These are phyloP conservation scores for Ceratocystis destructans DNA, from an alignment of 2,329 filamentous ascomycete species.

Conservation along the genomic window DNA sequence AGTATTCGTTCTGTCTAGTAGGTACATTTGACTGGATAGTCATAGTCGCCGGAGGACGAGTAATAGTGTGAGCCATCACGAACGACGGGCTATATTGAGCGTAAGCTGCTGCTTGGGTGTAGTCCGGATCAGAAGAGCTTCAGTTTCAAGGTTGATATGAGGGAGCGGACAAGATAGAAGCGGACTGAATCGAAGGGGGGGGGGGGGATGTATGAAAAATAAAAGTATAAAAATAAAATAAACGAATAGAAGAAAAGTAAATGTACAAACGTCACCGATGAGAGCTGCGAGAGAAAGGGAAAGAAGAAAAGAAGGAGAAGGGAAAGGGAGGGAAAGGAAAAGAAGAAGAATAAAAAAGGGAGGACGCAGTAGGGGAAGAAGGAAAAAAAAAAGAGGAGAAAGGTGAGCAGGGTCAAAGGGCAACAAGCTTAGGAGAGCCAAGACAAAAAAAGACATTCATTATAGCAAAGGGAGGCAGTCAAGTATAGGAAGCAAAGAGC, in stretches of 20 bases:
- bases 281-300: neutral
- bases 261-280: neutral
- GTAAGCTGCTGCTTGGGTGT: neutral
- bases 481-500: neutral
- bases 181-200: neutral
- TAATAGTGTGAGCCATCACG: conserved; percentile 13
- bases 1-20: conserved; percentile 18
- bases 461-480: conserved; percentile 8
- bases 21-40: conserved; percentile 10
- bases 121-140: neutral
- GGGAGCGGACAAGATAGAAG: neutral
- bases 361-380: neutral
- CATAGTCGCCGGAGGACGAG: conserved; percentile 12
- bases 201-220: neutral
- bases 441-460: neutral
- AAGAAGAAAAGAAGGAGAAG: conserved; percentile 1
- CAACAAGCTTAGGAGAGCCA: neutral
- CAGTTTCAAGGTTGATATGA: neutral
- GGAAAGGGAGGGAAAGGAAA: conserved; percentile 12
- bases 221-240: conserved; percentile 4
- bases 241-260: conserved; percentile 12
- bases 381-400: neutral
- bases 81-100: neutral
- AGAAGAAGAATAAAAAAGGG: conserved; percentile 2
- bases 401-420: conserved; percentile 17